Evolutionary conservation across 2,329 filamentous ascomycete species (phyloP), one percentile per base, ranked within the genome.

Genomic region (Magnaporthales sp.): DNA sequence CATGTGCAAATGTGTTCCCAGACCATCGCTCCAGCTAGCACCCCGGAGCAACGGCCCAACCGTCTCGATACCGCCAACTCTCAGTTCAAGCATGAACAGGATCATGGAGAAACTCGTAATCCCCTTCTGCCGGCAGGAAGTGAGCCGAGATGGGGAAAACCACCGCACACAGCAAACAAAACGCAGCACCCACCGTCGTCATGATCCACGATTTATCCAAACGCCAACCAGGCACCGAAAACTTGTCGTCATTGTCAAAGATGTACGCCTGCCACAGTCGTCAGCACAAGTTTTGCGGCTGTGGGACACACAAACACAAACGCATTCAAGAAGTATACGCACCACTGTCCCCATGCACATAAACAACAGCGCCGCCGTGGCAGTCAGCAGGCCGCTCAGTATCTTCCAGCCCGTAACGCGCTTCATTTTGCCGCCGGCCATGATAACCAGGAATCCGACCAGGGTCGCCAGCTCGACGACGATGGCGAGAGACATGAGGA

Each of bases 331-430:
- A 19, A 9, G 19, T 60, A 56, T 63, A 84, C 91, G 75, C 81
- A 96, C 92, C 80, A 97, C 91, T 72, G 97, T 84, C 63, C 87
- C 88, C 85, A 96, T 93, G 63, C 87, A 85, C n/a, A 84, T 85
- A 70, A 91, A 86, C 78, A 96, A 88, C 22, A 91, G 83, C n/a
- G 85, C 75, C 0, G 86, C 88, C 26, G 90, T 87, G 51, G 90
- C 73, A 0, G 84, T 75, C 68, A 97, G 78, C 71, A 97, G 79
- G 32, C 84, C 80, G 61, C 83, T 83, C 63, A 96, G 80, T 58
- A 96, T 79, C 73, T 89, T 89, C 93, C 93, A 98, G 19, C 94
- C 93, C 19, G 83, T 85, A 76, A 93, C 91, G 66, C 94, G 84
- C 78, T 91, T 89, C 72, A 89, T 87, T 75, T 92, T 91, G 46